phyloP scores from a whole-genome alignment of 2,329 filamentous ascomycete species.

The Ceratocystis smalleyi region DNA sequence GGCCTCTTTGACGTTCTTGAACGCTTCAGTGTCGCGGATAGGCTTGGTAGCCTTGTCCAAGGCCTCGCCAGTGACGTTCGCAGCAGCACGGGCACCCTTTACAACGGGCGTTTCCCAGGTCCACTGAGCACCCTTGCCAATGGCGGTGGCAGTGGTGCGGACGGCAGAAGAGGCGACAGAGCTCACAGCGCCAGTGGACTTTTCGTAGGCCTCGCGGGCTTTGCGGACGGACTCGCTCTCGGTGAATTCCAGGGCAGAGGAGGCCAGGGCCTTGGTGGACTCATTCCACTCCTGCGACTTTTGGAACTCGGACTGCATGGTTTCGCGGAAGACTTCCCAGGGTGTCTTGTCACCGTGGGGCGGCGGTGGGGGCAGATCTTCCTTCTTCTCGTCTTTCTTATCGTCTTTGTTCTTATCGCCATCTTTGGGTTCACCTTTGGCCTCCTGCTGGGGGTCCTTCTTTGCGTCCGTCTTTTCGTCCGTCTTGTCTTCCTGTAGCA shows the following conservation, averaged over 20 bases:
- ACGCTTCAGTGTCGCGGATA: constrained; percentile 85
- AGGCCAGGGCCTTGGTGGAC: constrained; percentile 84
- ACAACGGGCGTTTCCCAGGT: constrained; percentile 93
- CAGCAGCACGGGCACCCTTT: constrained; percentile 76
- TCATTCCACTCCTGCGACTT: constrained; percentile 99
- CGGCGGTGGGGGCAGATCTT: constrained; percentile 69
- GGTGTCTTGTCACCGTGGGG: constrained; percentile 96
- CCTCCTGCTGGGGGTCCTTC: constrained; percentile 23
- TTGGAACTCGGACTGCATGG: constrained; percentile 85
- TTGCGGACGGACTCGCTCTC: constrained; percentile 83
- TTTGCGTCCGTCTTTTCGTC: constrained; percentile 25
- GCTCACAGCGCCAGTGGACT: constrained; percentile 68
- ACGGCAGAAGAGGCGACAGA: constrained; percentile 64
- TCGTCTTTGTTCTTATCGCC: constrained; percentile 27
- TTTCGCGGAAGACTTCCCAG: constrained; percentile 97
- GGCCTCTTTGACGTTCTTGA: constrained; percentile 84
- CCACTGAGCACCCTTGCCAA: constrained; percentile 86
- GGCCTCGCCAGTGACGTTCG: constrained; percentile 68
- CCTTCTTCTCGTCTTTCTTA: constrained; percentile 39
- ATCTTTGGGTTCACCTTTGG: constrained; percentile 29
- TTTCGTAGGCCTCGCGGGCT: constrained; percentile 73
- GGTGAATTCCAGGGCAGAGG: constrained; percentile 75
- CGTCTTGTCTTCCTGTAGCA: constrained; percentile 5
- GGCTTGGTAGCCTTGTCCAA: constrained; percentile 92
- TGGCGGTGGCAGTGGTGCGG: constrained; percentile 68